Base-by-base conservation (phyloP, 106 monocot species). In the Apostasia shenzhenica region DNA sequence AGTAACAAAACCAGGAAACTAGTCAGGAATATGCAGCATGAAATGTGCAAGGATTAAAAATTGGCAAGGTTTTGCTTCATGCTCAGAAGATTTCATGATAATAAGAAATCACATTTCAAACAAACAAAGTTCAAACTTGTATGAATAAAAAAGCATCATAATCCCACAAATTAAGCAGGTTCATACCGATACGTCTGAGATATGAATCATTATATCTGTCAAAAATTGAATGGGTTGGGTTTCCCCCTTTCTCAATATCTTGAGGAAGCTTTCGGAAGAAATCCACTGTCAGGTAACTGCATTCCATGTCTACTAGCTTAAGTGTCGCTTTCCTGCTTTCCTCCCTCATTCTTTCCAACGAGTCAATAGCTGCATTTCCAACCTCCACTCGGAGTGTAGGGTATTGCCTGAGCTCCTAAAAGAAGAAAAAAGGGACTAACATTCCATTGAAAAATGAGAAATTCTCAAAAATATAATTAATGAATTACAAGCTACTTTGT, bases 241-340 rank as follows among this genome's bases (percentile, higher is more conserved):
- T 75, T 61, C 80, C 83, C 6, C 77, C 76, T 67, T 81, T 93
- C 56, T 93, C 93, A 13, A 84, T 63, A 71, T 93, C 93, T 72
- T 88, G 85, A 50, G 93, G 93, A 61, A 88, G 88, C 73, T 77
- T 93, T 62, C 93, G 70, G 75, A 93, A 93, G 72, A 93, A 93
- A 5, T 93, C 93, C 4, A 88, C 93, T 6, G 93, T 93, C 37
- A 93, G 59, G 57, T 93, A 93, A 39, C 88, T 72, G 2, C 88
- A 46, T 49, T 93, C 93, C 93, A 88, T 88, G 54, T 93, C 93
- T 44, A 93, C 93, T 13, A 93, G 69, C n/a, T 88, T 72, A 9
- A 88, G 50, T 45, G 86, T 61, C 45, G 93, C 88, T 81, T 93
- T 93, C 12, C 68, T 69, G 56, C 93, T 62, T 50, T 93, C 93